Evolutionary conservation across 495 filamentous ascomycete genomes (phyloP).

Genomic region (Aspergillus bridgeri): DNA sequence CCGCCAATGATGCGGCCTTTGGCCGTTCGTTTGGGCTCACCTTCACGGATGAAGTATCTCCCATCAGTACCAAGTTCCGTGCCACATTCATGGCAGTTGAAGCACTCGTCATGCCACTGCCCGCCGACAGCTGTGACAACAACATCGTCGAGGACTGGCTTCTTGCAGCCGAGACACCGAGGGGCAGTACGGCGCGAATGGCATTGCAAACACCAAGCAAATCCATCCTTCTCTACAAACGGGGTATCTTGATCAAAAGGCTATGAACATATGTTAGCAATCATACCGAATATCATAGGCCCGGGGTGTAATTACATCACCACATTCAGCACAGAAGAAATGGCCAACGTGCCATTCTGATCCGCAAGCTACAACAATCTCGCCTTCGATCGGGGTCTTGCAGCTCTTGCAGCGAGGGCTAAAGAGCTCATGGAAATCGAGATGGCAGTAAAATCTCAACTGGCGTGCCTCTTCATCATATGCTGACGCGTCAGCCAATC

Average conservation of each 20-base stretch:
- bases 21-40: constrained; percentile 49
- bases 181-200: constrained; percentile 86
- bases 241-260: constrained; percentile 79
- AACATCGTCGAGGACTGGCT: constrained; percentile 79
- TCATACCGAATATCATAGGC: neutral
- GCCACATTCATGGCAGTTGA: constrained; percentile 72
- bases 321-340: constrained; percentile 99
- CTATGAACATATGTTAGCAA: constrained; percentile 23
- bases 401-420: constrained; percentile 93
- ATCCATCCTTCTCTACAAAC: constrained; percentile 98
- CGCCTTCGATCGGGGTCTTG: constrained; percentile 96
- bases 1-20: constrained; percentile 49
- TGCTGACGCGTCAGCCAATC: constrained; percentile 57
- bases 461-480: constrained; percentile 56
- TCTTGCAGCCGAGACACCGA: constrained; percentile 81
- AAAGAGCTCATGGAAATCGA: constrained; percentile 95
- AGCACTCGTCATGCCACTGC: constrained; percentile 94
- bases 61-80: constrained; percentile 58
- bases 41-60: constrained; percentile 60
- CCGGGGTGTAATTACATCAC: constrained; percentile 57
- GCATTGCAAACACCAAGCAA: constrained; percentile 94
- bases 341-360: constrained; percentile 96
- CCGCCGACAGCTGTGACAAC: constrained; percentile 82
- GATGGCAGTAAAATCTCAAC: constrained; percentile 90
- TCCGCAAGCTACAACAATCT: constrained; percentile 89